These are phyloP conservation scores for Zygosaccharomyces bisporus DNA, from an alignment of 805 yeast species.

Conservation along the genomic window DNA sequence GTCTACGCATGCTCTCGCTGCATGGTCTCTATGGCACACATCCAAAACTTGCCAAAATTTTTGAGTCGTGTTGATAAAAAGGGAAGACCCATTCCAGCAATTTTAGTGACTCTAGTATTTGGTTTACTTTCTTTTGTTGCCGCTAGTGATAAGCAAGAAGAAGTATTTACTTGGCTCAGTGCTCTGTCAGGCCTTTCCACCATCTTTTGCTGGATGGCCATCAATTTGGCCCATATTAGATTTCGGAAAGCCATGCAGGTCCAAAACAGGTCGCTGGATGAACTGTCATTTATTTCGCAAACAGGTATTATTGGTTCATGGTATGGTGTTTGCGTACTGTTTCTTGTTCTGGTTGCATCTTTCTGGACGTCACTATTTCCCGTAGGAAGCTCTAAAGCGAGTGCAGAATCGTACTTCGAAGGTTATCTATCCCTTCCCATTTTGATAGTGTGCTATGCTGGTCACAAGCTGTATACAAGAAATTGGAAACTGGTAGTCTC, in stretches of 20 bases:
- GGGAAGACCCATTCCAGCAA: constrained; percentile 63
- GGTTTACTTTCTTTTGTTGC: constrained; percentile 59
- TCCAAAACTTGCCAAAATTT: constrained; percentile 57
- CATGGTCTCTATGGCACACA: constrained; percentile 61
- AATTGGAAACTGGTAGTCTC: constrained; percentile 38
- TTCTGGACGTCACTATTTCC: constrained; percentile 80
- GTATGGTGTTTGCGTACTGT: constrained; percentile 52
- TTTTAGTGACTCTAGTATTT: constrained; percentile 47
- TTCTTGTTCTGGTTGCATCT: constrained; percentile 60
- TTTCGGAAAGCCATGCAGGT: constrained; percentile 52
- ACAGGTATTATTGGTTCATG: constrained; percentile 61
- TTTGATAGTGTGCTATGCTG: constrained; percentile 53
- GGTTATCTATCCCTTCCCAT: constrained; percentile 67
- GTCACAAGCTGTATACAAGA: constrained; percentile 51
- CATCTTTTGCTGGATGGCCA: constrained; percentile 52
- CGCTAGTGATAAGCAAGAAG: constrained; percentile 42
- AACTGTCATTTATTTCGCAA: constrained; percentile 59
- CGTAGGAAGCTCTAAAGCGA: constrained; percentile 47
- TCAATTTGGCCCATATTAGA: constrained; percentile 48
- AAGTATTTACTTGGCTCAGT: constrained; percentile 53
- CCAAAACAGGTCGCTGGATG: constrained; percentile 57
- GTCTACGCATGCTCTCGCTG: constrained; percentile 70
- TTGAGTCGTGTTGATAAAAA: constrained; percentile 67
- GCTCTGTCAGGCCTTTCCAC: constrained; percentile 52
- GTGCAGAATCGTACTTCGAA: constrained; percentile 57